Evolutionary conservation across 306 rosid species (phyloP).

Genomic region (Begonia loranthoides): DNA sequence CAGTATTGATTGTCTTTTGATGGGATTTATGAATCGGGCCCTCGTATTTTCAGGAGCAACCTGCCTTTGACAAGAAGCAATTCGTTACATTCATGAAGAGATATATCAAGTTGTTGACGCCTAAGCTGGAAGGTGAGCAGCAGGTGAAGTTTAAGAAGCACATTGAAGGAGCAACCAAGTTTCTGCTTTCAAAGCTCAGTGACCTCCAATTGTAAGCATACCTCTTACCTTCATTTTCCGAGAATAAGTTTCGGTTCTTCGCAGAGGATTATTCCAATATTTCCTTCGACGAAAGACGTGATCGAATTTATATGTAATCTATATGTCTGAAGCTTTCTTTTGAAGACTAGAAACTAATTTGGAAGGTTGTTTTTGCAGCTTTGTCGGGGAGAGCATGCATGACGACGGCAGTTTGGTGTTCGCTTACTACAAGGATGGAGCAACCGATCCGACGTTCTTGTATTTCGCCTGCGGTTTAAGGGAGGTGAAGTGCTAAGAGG

Average conservation of each 20-base stretch:
- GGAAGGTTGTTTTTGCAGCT: constrained; percentile 29
- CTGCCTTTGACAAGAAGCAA: constrained; percentile 62
- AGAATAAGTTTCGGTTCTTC: no score
- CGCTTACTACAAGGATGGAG: constrained; percentile 92
- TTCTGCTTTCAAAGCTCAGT: constrained; percentile 42
- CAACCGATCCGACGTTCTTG: constrained; percentile 77
- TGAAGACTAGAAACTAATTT: no score
- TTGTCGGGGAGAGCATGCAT: constrained; percentile 90
- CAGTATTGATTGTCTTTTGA: no score
- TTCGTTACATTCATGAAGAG: constrained; percentile 48
- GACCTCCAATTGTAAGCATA: constrained; percentile 66
- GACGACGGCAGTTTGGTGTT: constrained; percentile 62
- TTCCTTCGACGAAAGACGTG: no score
- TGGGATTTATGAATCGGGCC: no score
- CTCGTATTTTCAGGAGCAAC: constrained; percentile 55
- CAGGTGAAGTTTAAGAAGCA: constrained; percentile 42
- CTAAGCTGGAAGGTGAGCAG: constrained; percentile 36
- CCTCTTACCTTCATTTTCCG: no score
- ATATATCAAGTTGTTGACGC: constrained; percentile 51
- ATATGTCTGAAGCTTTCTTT: no score
- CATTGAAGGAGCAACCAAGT: constrained; percentile 73
- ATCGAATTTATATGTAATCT: no score
- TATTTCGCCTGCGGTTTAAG: constrained; percentile 63
- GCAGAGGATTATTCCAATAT: no score
- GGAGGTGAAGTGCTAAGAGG: constrained; percentile 78